phyloP scores from a whole-genome alignment of 192 early-diverging fungal species.

The Gamsiella multidivaricata region DNA sequence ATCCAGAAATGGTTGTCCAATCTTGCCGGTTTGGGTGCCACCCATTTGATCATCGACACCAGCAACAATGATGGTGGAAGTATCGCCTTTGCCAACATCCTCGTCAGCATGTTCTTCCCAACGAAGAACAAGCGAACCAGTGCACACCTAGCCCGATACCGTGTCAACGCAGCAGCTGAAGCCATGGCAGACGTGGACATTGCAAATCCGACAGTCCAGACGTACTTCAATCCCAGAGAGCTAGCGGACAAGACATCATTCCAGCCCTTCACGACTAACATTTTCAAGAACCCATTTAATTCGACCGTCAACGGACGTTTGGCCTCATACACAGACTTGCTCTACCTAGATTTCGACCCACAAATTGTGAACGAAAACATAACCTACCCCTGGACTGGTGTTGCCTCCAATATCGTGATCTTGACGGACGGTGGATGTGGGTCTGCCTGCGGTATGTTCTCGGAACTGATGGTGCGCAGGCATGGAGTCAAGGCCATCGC shows the following conservation, averaged over 20 bases:
- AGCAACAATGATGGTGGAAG: slow-evolving; percentile 9
- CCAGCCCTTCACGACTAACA: slow-evolving; percentile 1
- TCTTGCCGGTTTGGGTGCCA: background rate
- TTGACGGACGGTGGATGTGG: slow-evolving; percentile 34
- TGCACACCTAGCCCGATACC: background rate
- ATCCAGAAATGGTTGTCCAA: background rate
- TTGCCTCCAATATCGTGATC: slow-evolving; percentile 14
- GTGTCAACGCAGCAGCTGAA: background rate
- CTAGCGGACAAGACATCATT: background rate
- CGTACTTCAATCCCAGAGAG: background rate
- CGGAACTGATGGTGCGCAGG: background rate
- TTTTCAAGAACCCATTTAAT: background rate
- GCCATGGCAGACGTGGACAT: background rate
- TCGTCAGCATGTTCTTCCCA: slow-evolving; percentile 20
- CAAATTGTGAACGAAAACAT: background rate
- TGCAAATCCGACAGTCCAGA: background rate
- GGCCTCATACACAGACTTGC: slow-evolving; percentile 5
- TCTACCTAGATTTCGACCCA: background rate
- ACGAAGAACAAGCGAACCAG: background rate
- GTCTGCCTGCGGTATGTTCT: slow-evolving; percentile 22
- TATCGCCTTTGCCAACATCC: background rate
- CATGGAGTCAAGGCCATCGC: slow-evolving; percentile 22
- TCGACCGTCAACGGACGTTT: background rate
- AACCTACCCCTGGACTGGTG: slow-evolving; percentile 15
- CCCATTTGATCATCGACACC: slow-evolving; percentile 26